Evolutionary conservation across 371 early-diverging fungal species (phyloP).

Genomic region (Haplosporangium sp.): DNA sequence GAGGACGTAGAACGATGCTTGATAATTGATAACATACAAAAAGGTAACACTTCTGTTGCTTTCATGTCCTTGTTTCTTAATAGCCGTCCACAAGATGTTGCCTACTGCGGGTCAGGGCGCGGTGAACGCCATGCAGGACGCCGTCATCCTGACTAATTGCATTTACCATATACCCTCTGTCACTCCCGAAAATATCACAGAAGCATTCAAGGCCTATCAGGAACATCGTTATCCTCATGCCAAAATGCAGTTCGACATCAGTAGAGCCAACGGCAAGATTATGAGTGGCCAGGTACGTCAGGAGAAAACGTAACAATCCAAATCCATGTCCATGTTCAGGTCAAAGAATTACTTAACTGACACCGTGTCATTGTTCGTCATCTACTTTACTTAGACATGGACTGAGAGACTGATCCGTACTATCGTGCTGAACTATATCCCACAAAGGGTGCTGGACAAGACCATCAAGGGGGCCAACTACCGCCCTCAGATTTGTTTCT

Average conservation of each 20-base stretch:
- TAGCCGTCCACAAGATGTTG: neutral
- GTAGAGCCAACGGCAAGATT: slow-evolving; percentile 6
- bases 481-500: no score
- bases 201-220: slow-evolving; percentile 5
- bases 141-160: slow-evolving; percentile 8
- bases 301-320: no score
- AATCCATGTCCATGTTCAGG: no score
- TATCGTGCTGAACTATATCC: no score
- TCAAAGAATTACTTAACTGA: no score
- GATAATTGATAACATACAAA: neutral
- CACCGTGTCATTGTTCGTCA: no score
- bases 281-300: slow-evolving; percentile 6
- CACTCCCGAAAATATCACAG: neutral
- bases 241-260: slow-evolving; percentile 7
- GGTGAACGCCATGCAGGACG: slow-evolving; percentile 13
- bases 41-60: neutral
- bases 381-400: no score
- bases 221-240: slow-evolving; percentile 14
- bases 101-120: slow-evolving; percentile 7
- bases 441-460: no score
- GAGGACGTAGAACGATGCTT: no score
- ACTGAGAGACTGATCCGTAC: no score
- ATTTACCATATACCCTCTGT: slow-evolving; percentile 5
- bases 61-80: no score
- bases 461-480: no score